A percentile compares a stretch with the other conserved stretches of the same genome.
phyloP scores from a whole-genome alignment of 495 filamentous ascomycete genomes.

The Podospora comata region DNA sequence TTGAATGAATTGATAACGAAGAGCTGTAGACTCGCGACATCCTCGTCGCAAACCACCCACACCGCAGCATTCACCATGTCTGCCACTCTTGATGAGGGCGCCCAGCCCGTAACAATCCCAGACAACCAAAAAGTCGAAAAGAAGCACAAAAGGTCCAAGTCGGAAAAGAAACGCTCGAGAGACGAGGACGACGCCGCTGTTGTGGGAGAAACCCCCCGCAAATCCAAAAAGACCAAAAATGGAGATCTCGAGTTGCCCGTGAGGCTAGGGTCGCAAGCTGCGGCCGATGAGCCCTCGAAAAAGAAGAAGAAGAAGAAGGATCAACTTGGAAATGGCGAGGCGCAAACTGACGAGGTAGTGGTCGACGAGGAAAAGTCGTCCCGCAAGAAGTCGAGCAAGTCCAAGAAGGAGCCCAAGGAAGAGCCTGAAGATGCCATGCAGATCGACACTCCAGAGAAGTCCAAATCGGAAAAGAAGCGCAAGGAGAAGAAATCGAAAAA shows the following conservation, averaged over 20 bases:
- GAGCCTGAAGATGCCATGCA: slow-evolving; percentile 19
- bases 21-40: background rate
- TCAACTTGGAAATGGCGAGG: slow-evolving; percentile 16
- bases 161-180: slow-evolving; percentile 43
- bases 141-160: slow-evolving; percentile 35
- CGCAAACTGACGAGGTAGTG: slow-evolving; percentile 12
- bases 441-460: slow-evolving; percentile 23
- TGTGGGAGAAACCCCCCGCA: slow-evolving; percentile 36
- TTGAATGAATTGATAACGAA: background rate
- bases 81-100: slow-evolving; percentile 13
- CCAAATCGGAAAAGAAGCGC: slow-evolving; percentile 19
- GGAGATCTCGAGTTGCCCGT: slow-evolving; percentile 10
- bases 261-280: background rate
- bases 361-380: slow-evolving; percentile 8
- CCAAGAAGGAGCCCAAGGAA: slow-evolving; percentile 19
- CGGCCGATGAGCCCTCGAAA: slow-evolving; percentile 11
- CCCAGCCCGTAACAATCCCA: slow-evolving; percentile 15
- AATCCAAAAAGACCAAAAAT: slow-evolving; percentile 42
- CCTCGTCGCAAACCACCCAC: background rate
- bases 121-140: slow-evolving; percentile 27
- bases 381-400: slow-evolving; percentile 29
- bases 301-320: slow-evolving; percentile 26
- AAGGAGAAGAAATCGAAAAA: slow-evolving; percentile 37
- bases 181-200: slow-evolving; percentile 35
- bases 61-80: slow-evolving; percentile 23